Conservation (phyloP, 805 yeast genomes). For the Millerago galiae region DNA sequence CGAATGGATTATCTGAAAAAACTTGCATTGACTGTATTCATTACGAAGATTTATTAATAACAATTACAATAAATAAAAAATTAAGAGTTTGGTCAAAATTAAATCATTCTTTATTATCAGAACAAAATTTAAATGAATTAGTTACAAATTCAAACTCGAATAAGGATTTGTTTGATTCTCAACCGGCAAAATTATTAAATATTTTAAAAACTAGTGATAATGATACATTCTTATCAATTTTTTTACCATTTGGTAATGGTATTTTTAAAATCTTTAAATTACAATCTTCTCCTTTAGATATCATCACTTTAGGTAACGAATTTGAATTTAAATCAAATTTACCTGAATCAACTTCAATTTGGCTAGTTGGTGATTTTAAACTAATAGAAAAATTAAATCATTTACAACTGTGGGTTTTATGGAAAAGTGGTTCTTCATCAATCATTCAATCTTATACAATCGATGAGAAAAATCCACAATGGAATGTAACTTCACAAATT, state of each 20-base stretch:
- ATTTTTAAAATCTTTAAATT: slow-evolving; percentile 34
- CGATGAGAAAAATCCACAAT: slow-evolving; percentile 19
- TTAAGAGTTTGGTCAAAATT: slow-evolving; percentile 57
- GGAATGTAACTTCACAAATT: slow-evolving; percentile 16
- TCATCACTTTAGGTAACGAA: slow-evolving; percentile 23
- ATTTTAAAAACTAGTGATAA: slow-evolving; percentile 8
- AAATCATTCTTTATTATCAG: slow-evolving; percentile 25
- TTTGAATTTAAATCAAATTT: slow-evolving; percentile 23
- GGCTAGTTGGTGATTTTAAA: slow-evolving; percentile 44
- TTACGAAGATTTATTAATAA: slow-evolving; percentile 29
- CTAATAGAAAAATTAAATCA: slow-evolving; percentile 16
- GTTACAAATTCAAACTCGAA: slow-evolving; percentile 8
- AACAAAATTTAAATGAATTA: slow-evolving; percentile 16
- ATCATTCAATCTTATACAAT: slow-evolving; percentile 33
- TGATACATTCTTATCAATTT: slow-evolving; percentile 26
- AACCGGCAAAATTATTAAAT: slow-evolving; percentile 26
- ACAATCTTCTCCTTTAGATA: slow-evolving; percentile 14
- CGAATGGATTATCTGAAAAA: slow-evolving; percentile 33
- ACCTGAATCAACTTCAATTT: slow-evolving; percentile 33
- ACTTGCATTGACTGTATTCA: slow-evolving; percentile 27
- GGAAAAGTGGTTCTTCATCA: slow-evolving; percentile 61
- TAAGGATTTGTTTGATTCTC: slow-evolving; percentile 25
- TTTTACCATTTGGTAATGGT: slow-evolving; percentile 39
- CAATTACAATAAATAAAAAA: slow-evolving; percentile 48
- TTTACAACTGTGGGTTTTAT: slow-evolving; percentile 37